A percentile compares a stretch with the other conserved stretches of the same genome.
phyloP scores from a whole-genome alignment of 2,329 filamentous ascomycete genomes.

The Aureobasidium sp. region DNA sequence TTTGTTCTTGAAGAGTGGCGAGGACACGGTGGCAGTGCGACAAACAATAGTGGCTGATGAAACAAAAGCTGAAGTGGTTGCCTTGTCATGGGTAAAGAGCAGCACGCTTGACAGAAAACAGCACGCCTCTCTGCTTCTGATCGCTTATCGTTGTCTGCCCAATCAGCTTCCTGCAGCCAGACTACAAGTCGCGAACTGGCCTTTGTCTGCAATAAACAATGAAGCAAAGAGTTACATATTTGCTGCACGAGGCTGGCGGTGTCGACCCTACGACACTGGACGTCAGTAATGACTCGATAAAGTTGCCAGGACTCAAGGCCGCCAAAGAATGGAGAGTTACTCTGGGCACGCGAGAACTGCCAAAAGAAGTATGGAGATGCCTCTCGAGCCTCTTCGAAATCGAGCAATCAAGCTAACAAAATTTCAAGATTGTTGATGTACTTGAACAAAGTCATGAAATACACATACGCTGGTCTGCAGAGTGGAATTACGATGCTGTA shows the following conservation, averaged over 20 bases:
- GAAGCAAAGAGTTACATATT: constrained; percentile 70
- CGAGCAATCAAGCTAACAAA: constrained; percentile 15
- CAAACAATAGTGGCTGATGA: background rate
- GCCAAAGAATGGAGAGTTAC: constrained; percentile 76
- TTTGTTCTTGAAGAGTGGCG: constrained; percentile 12
- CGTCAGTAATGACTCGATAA: constrained; percentile 48
- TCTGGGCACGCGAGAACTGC: constrained; percentile 65
- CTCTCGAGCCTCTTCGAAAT: background rate
- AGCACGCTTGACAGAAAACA: background rate
- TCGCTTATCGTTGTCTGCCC: background rate
- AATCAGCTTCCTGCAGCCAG: background rate
- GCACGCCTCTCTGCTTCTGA: background rate
- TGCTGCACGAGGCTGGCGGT: constrained; percentile 57
- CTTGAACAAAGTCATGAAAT: constrained; percentile 63
- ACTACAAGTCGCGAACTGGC: constrained; percentile 8
- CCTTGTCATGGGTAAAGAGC: constrained; percentile 12
- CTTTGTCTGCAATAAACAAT: constrained; percentile 38
- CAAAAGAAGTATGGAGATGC: constrained; percentile 47
- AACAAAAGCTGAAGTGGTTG: constrained; percentile 9
- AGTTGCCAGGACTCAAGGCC: constrained; percentile 55
- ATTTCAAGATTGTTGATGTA: constrained; percentile 49
- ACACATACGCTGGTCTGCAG: constrained; percentile 71
- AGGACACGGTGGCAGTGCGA: constrained; percentile 11
- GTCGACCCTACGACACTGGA: constrained; percentile 59
- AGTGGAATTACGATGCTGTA: constrained; percentile 49